A percentile compares a stretch with the other conserved stretches of the same genome.
phyloP scores from a whole-genome alignment of 495 filamentous ascomycete genomes.

The Penicillium lividum region DNA sequence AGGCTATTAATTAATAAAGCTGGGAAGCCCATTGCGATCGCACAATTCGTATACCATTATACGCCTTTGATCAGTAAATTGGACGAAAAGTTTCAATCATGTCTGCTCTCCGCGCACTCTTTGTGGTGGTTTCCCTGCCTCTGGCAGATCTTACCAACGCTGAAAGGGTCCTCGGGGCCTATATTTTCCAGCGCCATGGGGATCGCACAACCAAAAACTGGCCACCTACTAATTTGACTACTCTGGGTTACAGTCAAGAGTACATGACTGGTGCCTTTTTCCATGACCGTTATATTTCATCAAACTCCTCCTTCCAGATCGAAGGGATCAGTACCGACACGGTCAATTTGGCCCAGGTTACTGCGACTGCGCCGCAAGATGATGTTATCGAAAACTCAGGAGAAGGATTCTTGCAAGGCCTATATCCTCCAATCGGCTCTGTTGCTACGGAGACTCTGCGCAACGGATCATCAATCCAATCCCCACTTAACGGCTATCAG shows the following conservation, averaged over 20 bases:
- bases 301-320: constrained; percentile 47
- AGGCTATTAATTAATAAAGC: neutral
- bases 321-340: constrained; percentile 50
- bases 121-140: neutral
- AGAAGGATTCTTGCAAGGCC: constrained; percentile 54
- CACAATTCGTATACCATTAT: neutral
- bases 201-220: constrained; percentile 18
- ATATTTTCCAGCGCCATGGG: constrained; percentile 23
- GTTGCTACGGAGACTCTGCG: constrained; percentile 36
- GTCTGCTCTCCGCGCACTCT: neutral
- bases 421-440: constrained; percentile 55
- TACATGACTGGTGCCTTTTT: constrained; percentile 59
- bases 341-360: constrained; percentile 56
- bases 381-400: constrained; percentile 55
- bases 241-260: constrained; percentile 57
- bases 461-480: constrained; percentile 49
- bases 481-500: constrained; percentile 56
- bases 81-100: neutral
- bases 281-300: constrained; percentile 55
- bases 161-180: constrained; percentile 16
- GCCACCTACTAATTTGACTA: constrained; percentile 42
- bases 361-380: constrained; percentile 53
- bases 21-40: neutral
- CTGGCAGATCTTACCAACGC: constrained; percentile 11
- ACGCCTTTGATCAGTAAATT: neutral